Evolutionary conservation across 257 asterid species (phyloP), one percentile per base, ranked within the genome.

Genomic region (Nicotiana undulata): DNA sequence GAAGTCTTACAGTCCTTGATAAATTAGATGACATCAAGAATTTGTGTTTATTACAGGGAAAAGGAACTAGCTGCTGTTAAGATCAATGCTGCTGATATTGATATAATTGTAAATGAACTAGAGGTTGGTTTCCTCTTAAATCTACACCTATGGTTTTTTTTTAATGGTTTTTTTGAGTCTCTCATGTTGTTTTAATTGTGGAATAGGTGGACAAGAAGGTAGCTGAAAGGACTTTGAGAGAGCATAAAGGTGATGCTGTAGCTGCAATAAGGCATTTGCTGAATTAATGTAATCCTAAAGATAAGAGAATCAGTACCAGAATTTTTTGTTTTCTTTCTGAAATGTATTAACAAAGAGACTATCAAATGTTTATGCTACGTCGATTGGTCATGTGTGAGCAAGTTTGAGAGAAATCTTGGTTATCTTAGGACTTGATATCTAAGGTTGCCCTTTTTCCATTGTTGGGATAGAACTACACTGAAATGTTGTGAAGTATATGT

Each of bases 181-280:
- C 34, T 44, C 0, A 44, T 13, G 59, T 24, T 13, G 59, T 13
- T 70, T 22, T 11, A 4, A 61, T n/a, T 32, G 9, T 9, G 52
- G 16, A 44, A 77, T 22, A 77, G 66, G 67, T 53, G 32, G 55
- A 24, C 81, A 77, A 60, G 93, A 95, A 95, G 85, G 91, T 92
- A 56, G 97, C 98, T 13, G 98, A 95, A 82, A 89, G 94, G 89
- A 92, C 93, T 32, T 72, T 94, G 79, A 94, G 98, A 6, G 97
- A 93, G 87, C 97, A 93, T 87, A 95, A 93, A 86, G 98, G 97
- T 2, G 93, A 95, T 76, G 94, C 97, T 58, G 97, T 95, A 80
- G 97, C 99, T 77, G 97, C 99, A 85, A 86, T 93, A 70, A 81
- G 98, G 82, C 87, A 95, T 81, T 87, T 95, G 90, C 97, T 95